Evolutionary conservation across 2,329 filamentous ascomycete genomes (phyloP).

Genomic region (Arthrinium phaeospermum): DNA sequence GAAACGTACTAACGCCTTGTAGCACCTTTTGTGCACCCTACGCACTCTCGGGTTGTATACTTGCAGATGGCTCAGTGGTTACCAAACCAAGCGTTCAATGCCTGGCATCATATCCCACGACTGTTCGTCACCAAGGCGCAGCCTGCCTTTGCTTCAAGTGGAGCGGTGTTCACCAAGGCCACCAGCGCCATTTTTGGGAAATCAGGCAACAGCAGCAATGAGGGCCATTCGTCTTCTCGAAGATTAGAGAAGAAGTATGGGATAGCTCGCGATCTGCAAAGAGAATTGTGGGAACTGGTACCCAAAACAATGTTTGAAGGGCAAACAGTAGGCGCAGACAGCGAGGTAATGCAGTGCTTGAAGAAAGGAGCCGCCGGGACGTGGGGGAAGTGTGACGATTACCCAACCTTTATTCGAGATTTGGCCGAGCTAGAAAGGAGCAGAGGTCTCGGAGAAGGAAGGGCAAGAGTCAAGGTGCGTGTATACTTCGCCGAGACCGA

Average conservation of each 20-base stretch:
- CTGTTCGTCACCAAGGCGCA: constrained; percentile 5
- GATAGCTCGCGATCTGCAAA: neutral
- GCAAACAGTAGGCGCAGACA: constrained; percentile 1
- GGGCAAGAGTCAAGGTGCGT: neutral
- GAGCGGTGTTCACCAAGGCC: neutral
- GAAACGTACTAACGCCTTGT: neutral
- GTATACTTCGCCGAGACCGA: constrained; percentile 11
- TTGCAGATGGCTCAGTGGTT: neutral
- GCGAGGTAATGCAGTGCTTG: neutral
- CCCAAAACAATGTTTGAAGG: neutral
- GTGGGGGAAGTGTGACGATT: constrained; percentile 15
- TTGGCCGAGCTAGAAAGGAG: constrained; percentile 3
- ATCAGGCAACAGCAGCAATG: neutral
- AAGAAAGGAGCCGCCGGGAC: constrained; percentile 12
- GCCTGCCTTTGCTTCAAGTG: constrained; percentile 6
- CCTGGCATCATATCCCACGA: constrained; percentile 14
- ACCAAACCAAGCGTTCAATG: neutral
- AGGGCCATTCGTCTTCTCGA: neutral
- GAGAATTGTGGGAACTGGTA: neutral
- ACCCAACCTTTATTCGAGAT: neutral
- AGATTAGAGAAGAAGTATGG: neutral
- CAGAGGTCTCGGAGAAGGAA: neutral
- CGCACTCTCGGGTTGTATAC: neutral
- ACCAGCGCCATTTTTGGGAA: neutral
- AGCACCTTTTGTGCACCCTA: constrained; percentile 9